Base-by-base conservation (phyloP, 352 stramenopile genomes). In the Pythium scleroteichum region DNA sequence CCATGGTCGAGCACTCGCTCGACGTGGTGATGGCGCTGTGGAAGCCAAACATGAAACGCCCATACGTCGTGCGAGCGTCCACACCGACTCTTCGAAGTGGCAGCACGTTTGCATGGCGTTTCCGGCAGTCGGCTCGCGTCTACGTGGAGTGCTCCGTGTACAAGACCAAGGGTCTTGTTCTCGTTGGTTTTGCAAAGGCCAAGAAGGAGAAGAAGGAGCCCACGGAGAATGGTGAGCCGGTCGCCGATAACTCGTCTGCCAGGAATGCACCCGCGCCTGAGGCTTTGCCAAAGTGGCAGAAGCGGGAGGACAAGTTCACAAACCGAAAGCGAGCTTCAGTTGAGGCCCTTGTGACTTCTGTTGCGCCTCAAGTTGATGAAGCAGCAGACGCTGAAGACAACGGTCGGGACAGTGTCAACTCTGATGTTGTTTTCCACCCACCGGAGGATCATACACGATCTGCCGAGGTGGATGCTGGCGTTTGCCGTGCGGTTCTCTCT, bases 401-500 rank as follows among this genome's bases (percentile, higher is more conserved):
- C 6, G 12, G 24, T 2, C 20, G 23, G n/a, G 41, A 56, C 41
- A 61, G 46, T 29, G 16, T 52, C n/a, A 53, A 62, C 38, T 51
- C 60, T 8, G 52, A 65, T 8, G 33, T 63, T 32, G 72, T 87
- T 35, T 84, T 79, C 42, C 72, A 90, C 44, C 65, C 68, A 12
- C 56, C 74, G 32, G 64, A 64, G 6, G 63, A 81, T 59, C 53
- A 80, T 46, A 57, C 59, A 23, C 55, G 47, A 3, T 64, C 57
- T 5, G 67, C 59, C 22, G 72, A 82, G 39, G 68, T 77, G 55
- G 78, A 90, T 45, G 68, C 68, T n/a, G 71, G 62, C 7, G 76
- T 88, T 0, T 84, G 72, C 53, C 70, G 71, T 20, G 76, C 69
- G 2, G 76, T 87, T 27, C 59, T 90, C 23, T 73, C 73, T 24